Percentiles rank a stretch among this genome's conserved stretches.
phyloP scores from a whole-genome alignment of 306 rosid genomes.

The Gynostemma pentaphyllum region DNA sequence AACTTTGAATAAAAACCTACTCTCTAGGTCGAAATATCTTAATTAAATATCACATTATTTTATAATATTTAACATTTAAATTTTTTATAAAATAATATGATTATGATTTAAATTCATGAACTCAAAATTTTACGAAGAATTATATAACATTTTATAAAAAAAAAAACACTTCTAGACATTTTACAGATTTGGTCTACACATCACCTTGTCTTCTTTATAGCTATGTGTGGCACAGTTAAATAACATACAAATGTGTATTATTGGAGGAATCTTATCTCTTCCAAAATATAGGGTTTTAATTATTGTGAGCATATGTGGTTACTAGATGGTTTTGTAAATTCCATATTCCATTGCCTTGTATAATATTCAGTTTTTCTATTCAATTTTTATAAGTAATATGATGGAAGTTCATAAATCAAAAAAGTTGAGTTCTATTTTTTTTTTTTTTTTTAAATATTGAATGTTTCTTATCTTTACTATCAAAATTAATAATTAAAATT shows the following conservation, averaged over 20 bases:
- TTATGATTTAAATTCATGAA: too few relatives aligned
- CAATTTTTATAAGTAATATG: not conserved
- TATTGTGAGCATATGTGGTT: not conserved
- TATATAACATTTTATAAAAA: too few relatives aligned
- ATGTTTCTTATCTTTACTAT: too few relatives aligned
- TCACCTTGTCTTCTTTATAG: not conserved
- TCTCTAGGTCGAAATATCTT: not conserved
- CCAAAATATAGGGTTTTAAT: not conserved
- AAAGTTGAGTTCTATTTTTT: too few relatives aligned
- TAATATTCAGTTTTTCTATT: not conserved
- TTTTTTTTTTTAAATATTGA: too few relatives aligned
- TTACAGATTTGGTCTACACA: not conserved
- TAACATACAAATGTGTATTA: conserved; percentile 6
- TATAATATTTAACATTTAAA: too few relatives aligned
- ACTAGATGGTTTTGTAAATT: not conserved
- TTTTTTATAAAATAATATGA: too few relatives aligned
- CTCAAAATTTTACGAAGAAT: too few relatives aligned
- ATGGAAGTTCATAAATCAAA: too few relatives aligned
- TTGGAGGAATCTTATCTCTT: conserved; percentile 6
- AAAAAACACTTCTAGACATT: too few relatives aligned
- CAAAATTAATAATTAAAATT: too few relatives aligned
- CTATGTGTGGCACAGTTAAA: not conserved
- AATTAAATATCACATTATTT: too few relatives aligned
- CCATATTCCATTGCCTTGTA: conserved; percentile 4
- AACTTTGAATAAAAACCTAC: not conserved